phyloP scores from a whole-genome alignment of 2,329 filamentous ascomycete genomes.

The Pleoardoris graminearum region DNA sequence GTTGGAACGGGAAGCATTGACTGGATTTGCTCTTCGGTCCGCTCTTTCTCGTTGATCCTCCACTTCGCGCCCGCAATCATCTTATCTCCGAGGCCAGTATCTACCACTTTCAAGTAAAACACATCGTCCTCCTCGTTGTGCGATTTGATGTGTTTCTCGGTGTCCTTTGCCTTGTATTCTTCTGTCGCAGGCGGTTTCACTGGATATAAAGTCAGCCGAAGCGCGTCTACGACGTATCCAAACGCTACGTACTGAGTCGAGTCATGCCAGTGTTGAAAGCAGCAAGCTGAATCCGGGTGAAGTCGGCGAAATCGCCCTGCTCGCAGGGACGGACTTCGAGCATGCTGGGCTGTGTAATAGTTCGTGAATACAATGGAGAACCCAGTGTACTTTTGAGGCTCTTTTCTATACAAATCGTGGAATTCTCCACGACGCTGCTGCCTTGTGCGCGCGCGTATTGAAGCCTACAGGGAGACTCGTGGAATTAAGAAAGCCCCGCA shows the following conservation, averaged over 20 bases:
- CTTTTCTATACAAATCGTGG: no score
- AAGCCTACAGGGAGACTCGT: no score
- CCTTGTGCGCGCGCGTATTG: no score
- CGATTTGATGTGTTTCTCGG: conserved; percentile 34
- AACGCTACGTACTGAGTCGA: conserved; percentile 3
- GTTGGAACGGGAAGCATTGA: conserved; percentile 33
- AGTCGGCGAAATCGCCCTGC: conserved; percentile 33
- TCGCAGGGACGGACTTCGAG: conserved; percentile 37
- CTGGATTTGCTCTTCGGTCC: conserved; percentile 37
- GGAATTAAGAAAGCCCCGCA: no score
- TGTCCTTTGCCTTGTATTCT: conserved; percentile 20
- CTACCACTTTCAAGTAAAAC: conserved; percentile 38
- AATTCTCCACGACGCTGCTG: no score
- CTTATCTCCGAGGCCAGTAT: conserved; percentile 35
- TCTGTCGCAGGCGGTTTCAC: conserved; percentile 26
- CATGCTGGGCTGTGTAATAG: no score
- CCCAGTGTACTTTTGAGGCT: background rate
- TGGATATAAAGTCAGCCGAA: background rate
- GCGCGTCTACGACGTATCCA: background rate
- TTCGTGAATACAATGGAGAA: no score
- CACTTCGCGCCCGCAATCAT: conserved; percentile 44
- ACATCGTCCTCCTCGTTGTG: conserved; percentile 31
- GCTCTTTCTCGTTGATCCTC: conserved; percentile 39
- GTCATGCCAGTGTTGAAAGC: conserved; percentile 38
- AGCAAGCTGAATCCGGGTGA: conserved; percentile 31